A percentile compares a stretch with the other conserved stretches of the same genome.
Evolutionary conservation across 164 flowering plant species (phyloP).

Genomic region (Echeveria elegans): DNA sequence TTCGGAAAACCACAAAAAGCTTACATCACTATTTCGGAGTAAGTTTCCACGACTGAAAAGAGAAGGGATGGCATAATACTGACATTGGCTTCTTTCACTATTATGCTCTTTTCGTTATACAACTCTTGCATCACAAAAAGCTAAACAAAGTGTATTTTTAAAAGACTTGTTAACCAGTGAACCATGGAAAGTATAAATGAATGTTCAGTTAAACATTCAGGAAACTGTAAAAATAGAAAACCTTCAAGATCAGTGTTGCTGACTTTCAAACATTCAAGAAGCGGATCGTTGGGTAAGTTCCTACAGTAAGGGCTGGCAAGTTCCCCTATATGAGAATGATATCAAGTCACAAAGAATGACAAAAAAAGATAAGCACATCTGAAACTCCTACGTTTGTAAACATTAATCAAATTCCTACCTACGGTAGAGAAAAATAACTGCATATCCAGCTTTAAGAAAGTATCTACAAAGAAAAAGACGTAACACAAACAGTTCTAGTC

Average conservation of each 20-base stretch:
- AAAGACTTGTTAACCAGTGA: no score
- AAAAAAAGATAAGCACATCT: not conserved
- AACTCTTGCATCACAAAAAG: slow-evolving; percentile 65
- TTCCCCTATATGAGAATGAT: slow-evolving; percentile 43
- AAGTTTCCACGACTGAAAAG: slow-evolving; percentile 39
- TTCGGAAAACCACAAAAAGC: no score
- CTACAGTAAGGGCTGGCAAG: slow-evolving; percentile 80
- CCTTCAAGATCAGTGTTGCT: slow-evolving; percentile 48
- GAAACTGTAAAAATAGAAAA: slow-evolving; percentile 15
- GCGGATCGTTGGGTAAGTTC: slow-evolving; percentile 74
- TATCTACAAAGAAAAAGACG: slow-evolving; percentile 93
- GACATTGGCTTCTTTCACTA: not conserved
- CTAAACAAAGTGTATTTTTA: no score
- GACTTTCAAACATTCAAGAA: slow-evolving; percentile 68
- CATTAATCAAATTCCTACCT: slow-evolving; percentile 29
- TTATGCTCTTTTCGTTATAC: no score
- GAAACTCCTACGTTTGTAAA: not conserved
- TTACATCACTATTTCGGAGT: slow-evolving; percentile 52
- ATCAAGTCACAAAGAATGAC: not conserved
- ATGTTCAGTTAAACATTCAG: not conserved
- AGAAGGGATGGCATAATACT: not conserved
- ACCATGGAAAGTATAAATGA: no score
- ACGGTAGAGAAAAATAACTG: slow-evolving; percentile 71
- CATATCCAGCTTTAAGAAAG: slow-evolving; percentile 85
- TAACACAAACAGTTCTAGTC: slow-evolving; percentile 63